Evolutionary conservation across 73 alveolate genomes (phyloP).

Genomic region (Stentor coeruleus): DNA sequence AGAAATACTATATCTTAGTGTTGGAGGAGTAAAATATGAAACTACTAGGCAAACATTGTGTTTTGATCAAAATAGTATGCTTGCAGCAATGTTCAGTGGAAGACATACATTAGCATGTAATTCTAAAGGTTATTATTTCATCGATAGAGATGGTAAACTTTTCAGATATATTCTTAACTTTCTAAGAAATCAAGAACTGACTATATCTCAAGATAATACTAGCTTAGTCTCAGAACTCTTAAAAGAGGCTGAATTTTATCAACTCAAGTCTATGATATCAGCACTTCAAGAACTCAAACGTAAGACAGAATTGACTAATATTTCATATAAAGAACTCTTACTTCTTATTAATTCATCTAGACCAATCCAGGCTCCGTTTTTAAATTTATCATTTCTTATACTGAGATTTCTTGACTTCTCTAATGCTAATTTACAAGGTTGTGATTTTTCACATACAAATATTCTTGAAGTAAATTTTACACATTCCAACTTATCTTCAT

Average conservation of each 20-base stretch:
- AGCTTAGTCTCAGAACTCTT: not conserved
- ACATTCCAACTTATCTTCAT: slow-evolving; percentile 31
- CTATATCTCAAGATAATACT: slow-evolving; percentile 41
- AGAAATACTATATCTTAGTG: slow-evolving; percentile 44
- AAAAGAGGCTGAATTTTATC: not conserved
- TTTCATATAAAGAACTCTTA: slow-evolving; percentile 43
- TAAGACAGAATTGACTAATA: not conserved
- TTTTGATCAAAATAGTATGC: slow-evolving; percentile 15
- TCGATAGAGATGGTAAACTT: slow-evolving; percentile 66
- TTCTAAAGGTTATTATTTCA: slow-evolving; percentile 58
- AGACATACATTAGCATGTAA: slow-evolving; percentile 48
- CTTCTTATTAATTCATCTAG: slow-evolving; percentile 40
- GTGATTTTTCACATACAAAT: slow-evolving; percentile 42
- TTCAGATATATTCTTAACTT: slow-evolving; percentile 58
- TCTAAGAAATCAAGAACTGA: slow-evolving; percentile 50
- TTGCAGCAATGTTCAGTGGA: slow-evolving; percentile 30
- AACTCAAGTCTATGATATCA: not conserved
- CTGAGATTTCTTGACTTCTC: slow-evolving; percentile 40
- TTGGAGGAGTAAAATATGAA: slow-evolving; percentile 58
- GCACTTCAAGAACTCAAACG: not conserved
- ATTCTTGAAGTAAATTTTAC: slow-evolving; percentile 43
- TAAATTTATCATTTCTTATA: slow-evolving; percentile 30
- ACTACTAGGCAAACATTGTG: slow-evolving; percentile 50
- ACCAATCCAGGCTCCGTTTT: slow-evolving; percentile 54
- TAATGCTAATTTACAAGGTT: slow-evolving; percentile 37